A percentile compares a stretch with the other conserved stretches of the same genome.
phyloP scores from a whole-genome alignment of 768 basidiomycete genomes.

The Xanthoconium purpureum region DNA sequence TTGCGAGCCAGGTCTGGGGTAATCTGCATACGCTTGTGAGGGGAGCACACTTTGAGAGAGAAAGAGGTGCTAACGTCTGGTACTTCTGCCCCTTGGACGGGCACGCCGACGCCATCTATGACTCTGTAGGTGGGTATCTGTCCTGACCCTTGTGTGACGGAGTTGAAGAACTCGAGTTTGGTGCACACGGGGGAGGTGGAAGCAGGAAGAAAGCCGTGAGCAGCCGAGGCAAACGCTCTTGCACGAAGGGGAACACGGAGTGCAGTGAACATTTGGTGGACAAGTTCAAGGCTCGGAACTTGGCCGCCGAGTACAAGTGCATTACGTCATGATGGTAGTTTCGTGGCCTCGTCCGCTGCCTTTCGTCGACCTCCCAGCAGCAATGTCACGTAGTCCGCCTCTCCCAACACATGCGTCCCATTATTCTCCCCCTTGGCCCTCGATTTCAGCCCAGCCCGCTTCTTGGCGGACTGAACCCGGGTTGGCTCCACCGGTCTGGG shows the following conservation, averaged over 20 bases:
- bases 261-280: constrained; percentile 14
- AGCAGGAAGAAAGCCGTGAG: constrained; percentile 38
- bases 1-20: constrained; percentile 63
- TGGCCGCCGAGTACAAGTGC: constrained; percentile 1
- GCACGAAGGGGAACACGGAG: not conserved
- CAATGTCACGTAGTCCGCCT: constrained; percentile 72
- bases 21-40: constrained; percentile 43
- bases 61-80: constrained; percentile 57
- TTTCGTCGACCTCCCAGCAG: constrained; percentile 70
- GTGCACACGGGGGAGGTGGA: constrained; percentile 62
- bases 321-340: constrained; percentile 42
- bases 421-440: constrained; percentile 12
- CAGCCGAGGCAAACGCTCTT: constrained; percentile 16
- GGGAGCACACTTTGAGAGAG: not conserved
- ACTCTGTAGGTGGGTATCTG: constrained; percentile 86
- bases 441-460: constrained; percentile 25
- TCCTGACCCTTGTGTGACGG: constrained; percentile 55
- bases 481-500: constrained; percentile 1
- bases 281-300: constrained; percentile 21
- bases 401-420: constrained; percentile 56
- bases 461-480: constrained; percentile 26
- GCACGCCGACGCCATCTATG: constrained; percentile 74
- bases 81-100: constrained; percentile 67
- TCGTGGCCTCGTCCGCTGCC: constrained; percentile 63
- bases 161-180: constrained; percentile 76